Conservation (phyloP, 2,329 filamentous ascomycete species). For the Albifimbria verrucaria region DNA sequence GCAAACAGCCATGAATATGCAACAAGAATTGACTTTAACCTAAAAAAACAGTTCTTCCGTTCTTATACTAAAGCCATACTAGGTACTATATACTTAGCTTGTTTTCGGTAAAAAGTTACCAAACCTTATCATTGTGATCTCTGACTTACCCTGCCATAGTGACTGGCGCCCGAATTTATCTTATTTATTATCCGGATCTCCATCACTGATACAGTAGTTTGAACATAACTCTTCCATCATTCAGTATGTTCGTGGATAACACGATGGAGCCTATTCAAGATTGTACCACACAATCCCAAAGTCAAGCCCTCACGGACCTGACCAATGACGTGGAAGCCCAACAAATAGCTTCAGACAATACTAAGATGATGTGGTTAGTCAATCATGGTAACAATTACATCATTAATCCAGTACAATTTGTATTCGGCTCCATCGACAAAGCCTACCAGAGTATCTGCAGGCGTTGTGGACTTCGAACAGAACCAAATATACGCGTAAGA, state of each 20-base stretch:
- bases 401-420: background rate
- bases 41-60: too few relatives aligned
- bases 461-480: background rate
- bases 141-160: too few relatives aligned
- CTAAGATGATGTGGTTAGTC: background rate
- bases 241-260: background rate
- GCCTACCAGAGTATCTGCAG: background rate
- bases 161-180: too few relatives aligned
- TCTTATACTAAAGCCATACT: too few relatives aligned
- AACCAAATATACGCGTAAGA: background rate
- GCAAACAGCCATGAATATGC: constrained; percentile 1
- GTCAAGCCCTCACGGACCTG: background rate
- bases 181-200: too few relatives aligned
- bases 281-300: background rate
- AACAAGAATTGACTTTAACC: background rate
- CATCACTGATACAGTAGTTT: too few relatives aligned
- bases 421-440: background rate
- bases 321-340: background rate
- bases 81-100: too few relatives aligned
- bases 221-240: too few relatives aligned
- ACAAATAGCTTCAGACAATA: background rate
- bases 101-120: too few relatives aligned
- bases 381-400: background rate
- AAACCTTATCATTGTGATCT: too few relatives aligned
- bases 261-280: background rate